Evolutionary conservation across 176 grass and related monocot genomes (phyloP).

Genomic region (Carex cristatella): DNA sequence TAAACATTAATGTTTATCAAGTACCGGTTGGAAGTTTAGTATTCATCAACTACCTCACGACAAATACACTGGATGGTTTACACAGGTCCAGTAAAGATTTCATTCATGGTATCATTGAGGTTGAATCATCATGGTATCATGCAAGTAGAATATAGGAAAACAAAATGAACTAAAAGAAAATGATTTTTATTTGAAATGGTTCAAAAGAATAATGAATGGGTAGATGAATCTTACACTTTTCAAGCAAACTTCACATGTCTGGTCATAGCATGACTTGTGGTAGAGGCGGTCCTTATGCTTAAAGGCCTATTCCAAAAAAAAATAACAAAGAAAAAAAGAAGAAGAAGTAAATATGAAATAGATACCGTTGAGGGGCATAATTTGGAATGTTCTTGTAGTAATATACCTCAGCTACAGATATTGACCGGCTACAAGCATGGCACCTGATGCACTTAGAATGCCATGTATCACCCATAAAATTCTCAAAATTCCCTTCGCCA

Average conservation of each 20-base stretch:
- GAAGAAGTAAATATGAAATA: not conserved
- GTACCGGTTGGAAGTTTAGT: not conserved
- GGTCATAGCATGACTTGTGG: conserved; percentile 73
- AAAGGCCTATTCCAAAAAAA: conserved; percentile 47
- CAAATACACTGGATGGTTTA: not conserved
- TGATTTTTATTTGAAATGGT: not conserved
- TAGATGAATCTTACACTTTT: conserved; percentile 42
- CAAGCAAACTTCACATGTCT: conserved; percentile 86
- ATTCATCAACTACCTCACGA: not conserved
- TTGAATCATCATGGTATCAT: no score
- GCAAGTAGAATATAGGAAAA: not conserved
- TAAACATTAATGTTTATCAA: not conserved
- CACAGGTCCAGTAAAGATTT: no score
- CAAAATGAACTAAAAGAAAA: conserved; percentile 13
- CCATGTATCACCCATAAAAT: conserved; percentile 74
- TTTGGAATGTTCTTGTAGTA: not conserved
- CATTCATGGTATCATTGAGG: no score
- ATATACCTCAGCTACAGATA: conserved; percentile 63
- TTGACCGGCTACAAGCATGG: conserved; percentile 63
- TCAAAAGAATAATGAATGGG: not conserved
- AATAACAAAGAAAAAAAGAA: not conserved
- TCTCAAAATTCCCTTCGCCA: conserved; percentile 56
- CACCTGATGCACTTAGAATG: conserved; percentile 87
- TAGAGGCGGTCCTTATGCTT: conserved; percentile 55
- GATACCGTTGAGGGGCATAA: conserved; percentile 6